A percentile compares a stretch with the other conserved stretches of the same genome.
Evolutionary conservation across 805 yeast species (phyloP).

Genomic region (Monosporozyma siamensis): DNA sequence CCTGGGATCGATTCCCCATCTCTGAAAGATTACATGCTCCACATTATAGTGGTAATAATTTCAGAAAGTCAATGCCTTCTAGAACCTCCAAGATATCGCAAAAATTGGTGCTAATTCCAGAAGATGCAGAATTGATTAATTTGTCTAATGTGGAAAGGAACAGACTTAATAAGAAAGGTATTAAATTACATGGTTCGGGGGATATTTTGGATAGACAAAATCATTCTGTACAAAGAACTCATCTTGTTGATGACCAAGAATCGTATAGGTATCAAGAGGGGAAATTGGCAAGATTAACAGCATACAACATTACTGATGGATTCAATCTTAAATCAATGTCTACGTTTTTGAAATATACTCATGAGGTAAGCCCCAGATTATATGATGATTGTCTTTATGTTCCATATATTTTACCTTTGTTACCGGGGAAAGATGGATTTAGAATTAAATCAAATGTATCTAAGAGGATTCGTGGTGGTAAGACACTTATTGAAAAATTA

Average conservation of each 20-base stretch:
- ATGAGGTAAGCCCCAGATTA: slow-evolving; percentile 74
- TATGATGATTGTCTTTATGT: slow-evolving; percentile 92
- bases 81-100: slow-evolving; percentile 83
- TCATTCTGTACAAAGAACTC: neutral
- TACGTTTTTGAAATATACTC: slow-evolving; percentile 55
- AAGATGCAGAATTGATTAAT: slow-evolving; percentile 19
- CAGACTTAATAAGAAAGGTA: slow-evolving; percentile 40
- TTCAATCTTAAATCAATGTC: slow-evolving; percentile 57
- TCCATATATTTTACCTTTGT: slow-evolving; percentile 76
- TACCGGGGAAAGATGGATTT: slow-evolving; percentile 76
- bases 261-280: slow-evolving; percentile 29
- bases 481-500: slow-evolving; percentile 56
- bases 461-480: slow-evolving; percentile 33
- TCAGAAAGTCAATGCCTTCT: slow-evolving; percentile 22
- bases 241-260: neutral
- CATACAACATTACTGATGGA: slow-evolving; percentile 81
- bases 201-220: slow-evolving; percentile 3
- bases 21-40: slow-evolving; percentile 7
- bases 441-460: slow-evolving; percentile 59
- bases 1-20: slow-evolving; percentile 18
- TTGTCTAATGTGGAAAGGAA: slow-evolving; percentile 31
- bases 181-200: neutral
- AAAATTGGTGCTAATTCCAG: slow-evolving; percentile 77
- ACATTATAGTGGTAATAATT: neutral
- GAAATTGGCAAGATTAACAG: slow-evolving; percentile 77